These are phyloP conservation scores for Lentinus tigrinus DNA, from an alignment of 768 basidiomycete species.

Conservation along the genomic window DNA sequence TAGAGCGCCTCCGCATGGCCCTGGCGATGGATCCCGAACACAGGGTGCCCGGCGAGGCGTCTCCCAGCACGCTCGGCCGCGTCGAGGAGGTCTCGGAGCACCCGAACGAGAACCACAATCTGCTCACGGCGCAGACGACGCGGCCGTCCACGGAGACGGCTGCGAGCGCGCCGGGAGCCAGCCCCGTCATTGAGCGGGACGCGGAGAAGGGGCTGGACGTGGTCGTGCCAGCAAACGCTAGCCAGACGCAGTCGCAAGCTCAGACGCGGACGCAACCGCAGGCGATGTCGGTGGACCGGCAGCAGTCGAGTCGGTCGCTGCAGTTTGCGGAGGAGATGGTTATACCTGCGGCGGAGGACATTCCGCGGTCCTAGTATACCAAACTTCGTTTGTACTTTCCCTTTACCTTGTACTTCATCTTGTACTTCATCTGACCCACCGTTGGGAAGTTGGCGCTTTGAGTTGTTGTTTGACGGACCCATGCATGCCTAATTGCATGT, in stretches of 20 bases:
- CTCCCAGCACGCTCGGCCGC: neutral
- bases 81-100: neutral
- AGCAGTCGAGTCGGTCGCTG: constrained; percentile 15
- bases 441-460: too few species aligned
- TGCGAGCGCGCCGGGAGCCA: neutral
- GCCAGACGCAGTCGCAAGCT: neutral
- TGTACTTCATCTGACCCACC: too few species aligned
- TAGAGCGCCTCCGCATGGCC: constrained; percentile 52
- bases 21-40: constrained; percentile 33
- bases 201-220: constrained; percentile 4
- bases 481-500: too few species aligned
- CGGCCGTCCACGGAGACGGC: neutral
- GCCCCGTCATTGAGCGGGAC: neutral
- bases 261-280: neutral
- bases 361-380: neutral
- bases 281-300: neutral
- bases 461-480: too few species aligned
- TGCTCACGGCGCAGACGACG: neutral
- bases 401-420: neutral
- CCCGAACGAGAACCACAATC: neutral
- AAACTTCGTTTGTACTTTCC: neutral
- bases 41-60: neutral
- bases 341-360: constrained; percentile 24
- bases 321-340: constrained; percentile 33
- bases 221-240: neutral